These are phyloP conservation scores for Penicillium mononematosum DNA, from an alignment of 495 filamentous ascomycete species.

Conservation along the genomic window DNA sequence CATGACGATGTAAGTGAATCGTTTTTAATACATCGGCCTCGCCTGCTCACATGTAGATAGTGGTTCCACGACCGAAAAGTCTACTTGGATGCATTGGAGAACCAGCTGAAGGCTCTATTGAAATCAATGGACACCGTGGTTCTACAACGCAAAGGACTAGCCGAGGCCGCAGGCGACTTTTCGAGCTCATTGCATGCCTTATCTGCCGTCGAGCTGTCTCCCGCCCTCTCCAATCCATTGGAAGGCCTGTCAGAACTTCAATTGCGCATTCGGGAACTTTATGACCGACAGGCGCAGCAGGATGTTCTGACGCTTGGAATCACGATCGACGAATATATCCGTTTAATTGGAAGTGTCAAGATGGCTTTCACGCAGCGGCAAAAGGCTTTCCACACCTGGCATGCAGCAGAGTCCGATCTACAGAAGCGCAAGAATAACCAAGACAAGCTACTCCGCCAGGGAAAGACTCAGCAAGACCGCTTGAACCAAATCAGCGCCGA, in stretches of 20 bases:
- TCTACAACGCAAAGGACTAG: conserved; percentile 82
- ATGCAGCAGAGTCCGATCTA: conserved; percentile 81
- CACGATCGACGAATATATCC: conserved; percentile 97
- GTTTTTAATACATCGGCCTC: background rate
- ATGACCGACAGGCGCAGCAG: conserved; percentile 95
- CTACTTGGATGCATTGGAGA: conserved; percentile 92
- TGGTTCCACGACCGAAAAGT: conserved; percentile 97
- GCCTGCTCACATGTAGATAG: conserved; percentile 39
- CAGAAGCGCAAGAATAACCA: conserved; percentile 80
- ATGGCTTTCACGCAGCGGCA: conserved; percentile 88
- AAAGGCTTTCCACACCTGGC: conserved; percentile 92
- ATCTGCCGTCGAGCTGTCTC: conserved; percentile 82
- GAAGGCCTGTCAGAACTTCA: conserved; percentile 91
- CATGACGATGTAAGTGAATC: conserved; percentile 80
- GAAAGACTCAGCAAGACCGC: conserved; percentile 91
- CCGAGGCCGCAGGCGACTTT: conserved; percentile 91
- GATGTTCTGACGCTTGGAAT: conserved; percentile 95
- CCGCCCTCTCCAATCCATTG: conserved; percentile 81
- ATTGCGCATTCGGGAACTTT: conserved; percentile 88
- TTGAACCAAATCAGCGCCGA: conserved; percentile 88
- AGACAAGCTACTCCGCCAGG: conserved; percentile 89
- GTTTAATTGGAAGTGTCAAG: conserved; percentile 89
- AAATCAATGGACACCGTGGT: conserved; percentile 94
- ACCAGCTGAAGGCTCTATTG: conserved; percentile 87
- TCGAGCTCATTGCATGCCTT: conserved; percentile 87